Evolutionary conservation across 192 early-diverging fungal species (phyloP), one percentile per base, ranked within the genome.

Genomic region (Coemansia sp.): DNA sequence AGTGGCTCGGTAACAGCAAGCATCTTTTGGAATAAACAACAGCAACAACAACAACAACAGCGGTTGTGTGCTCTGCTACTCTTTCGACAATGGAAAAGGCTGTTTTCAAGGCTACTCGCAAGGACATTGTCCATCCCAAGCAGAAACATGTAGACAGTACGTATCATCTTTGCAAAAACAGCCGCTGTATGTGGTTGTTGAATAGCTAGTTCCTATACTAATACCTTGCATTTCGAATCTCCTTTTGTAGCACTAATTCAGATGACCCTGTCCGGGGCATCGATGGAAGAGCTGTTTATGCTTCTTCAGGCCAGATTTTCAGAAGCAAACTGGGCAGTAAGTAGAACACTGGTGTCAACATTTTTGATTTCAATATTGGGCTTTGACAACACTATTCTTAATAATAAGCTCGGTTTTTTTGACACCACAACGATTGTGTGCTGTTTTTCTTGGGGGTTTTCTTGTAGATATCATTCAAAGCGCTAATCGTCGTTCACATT

Each of bases 121-220:
- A 77, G 65, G 81, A 86, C 65, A 67, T 69, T 15, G 81, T 83
- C 60, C 77, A 81, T 56, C 84, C 84, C 37, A 85, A 85, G 62
- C 73, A 77, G 50, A 85, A 85, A 45, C 84, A 85, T 72, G 84
- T 85, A 65, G 79, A 81, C 65, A 82, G 81, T 80, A 80, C 74
- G 74, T 80, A 23, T 40, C 8, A 9, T 38, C 9, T 48, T n/a
- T 3, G 12, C 47, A 48, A n/a, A n/a, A 5, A n/a, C 47, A 48
- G 0, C 32, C 32, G 32, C 32, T 32, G 32, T 32, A 15, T 41
- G 61, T 41, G 41, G 7, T 47, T 63, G 4, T 18, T 63, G 61
- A 32, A 32, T 32, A 32, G 32, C 32, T 2, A 32, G 32, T 32
- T 32, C 32, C 26, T 54, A 18, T 19, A 50, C 4, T 50, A 15